These are phyloP conservation scores for Botrytis fabae DNA, from an alignment of 2,329 filamentous ascomycete species.

Conservation along the genomic window DNA sequence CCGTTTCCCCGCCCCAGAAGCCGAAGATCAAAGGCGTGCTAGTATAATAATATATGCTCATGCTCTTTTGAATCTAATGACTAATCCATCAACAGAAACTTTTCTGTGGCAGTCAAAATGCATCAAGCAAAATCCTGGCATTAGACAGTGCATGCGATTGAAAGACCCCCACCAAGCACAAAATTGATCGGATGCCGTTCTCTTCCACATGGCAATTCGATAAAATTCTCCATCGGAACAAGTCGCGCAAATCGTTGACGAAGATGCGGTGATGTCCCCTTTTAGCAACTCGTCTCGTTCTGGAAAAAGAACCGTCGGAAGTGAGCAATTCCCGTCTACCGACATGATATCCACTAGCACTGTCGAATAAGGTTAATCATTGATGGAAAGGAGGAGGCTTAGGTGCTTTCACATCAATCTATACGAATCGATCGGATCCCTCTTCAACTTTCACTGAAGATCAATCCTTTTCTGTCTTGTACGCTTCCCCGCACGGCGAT, in stretches of 20 bases:
- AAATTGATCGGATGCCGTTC: background rate
- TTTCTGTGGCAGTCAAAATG: background rate
- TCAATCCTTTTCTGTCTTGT: background rate
- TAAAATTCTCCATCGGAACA: conserved; percentile 9
- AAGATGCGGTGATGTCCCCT: background rate
- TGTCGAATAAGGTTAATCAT: background rate
- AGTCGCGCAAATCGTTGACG: background rate
- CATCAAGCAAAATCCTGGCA: background rate
- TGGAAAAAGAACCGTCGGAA: background rate
- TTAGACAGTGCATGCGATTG: background rate
- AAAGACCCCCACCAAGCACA: background rate
- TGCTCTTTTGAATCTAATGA: background rate
- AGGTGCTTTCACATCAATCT: background rate
- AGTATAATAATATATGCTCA: background rate
- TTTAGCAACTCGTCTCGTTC: background rate
- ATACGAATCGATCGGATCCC: background rate
- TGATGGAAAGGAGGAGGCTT: background rate
- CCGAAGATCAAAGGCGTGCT: background rate
- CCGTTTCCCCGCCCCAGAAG: background rate
- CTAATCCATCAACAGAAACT: background rate
- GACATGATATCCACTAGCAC: background rate
- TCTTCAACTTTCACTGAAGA: background rate
- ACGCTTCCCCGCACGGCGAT: background rate
- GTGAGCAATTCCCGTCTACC: conserved; percentile 6
- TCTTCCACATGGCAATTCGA: background rate